Evolutionary conservation across 352 stramenopile genomes (phyloP).

Genomic region (Pythium coloratum): DNA sequence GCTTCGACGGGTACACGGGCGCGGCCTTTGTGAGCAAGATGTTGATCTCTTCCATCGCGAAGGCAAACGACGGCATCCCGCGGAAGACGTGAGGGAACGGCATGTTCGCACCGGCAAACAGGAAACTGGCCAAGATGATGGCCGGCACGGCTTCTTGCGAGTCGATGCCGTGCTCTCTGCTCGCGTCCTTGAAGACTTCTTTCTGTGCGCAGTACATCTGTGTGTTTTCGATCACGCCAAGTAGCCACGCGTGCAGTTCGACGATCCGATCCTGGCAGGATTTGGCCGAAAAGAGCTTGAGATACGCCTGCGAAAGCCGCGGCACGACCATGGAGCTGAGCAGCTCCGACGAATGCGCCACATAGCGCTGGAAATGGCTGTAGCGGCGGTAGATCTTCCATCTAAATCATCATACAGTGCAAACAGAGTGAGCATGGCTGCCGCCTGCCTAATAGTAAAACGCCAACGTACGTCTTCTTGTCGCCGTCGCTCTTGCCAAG

Average conservation of each 20-base stretch:
- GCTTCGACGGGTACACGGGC: slow-evolving; percentile 64
- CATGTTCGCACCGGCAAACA: slow-evolving; percentile 71
- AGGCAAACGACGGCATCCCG: slow-evolving; percentile 70
- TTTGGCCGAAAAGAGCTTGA: slow-evolving; percentile 81
- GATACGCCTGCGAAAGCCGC: slow-evolving; percentile 67
- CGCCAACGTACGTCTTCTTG: slow-evolving; percentile 38
- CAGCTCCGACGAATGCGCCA: slow-evolving; percentile 59
- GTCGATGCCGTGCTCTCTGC: slow-evolving; percentile 28
- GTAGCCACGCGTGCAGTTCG: slow-evolving; percentile 70
- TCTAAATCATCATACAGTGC: background rate
- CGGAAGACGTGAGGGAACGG: slow-evolving; percentile 71
- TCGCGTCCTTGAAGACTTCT: slow-evolving; percentile 23
- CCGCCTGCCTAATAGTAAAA: background rate
- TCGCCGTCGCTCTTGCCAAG: slow-evolving; percentile 38
- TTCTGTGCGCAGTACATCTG: slow-evolving; percentile 51
- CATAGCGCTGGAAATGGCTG: slow-evolving; percentile 79
- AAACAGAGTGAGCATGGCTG: no score
- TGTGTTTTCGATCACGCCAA: slow-evolving; percentile 69
- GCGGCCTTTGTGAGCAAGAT: slow-evolving; percentile 44
- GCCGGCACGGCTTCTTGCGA: slow-evolving; percentile 44
- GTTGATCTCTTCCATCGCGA: slow-evolving; percentile 72
- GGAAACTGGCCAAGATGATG: slow-evolving; percentile 63
- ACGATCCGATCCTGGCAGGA: slow-evolving; percentile 77
- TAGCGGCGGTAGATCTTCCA: slow-evolving; percentile 89
- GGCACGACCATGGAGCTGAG: slow-evolving; percentile 59